Evolutionary conservation across 2,329 filamentous ascomycete species (phyloP), one percentile per base, ranked within the genome.

Genomic region (Nigrospora oryzae): DNA sequence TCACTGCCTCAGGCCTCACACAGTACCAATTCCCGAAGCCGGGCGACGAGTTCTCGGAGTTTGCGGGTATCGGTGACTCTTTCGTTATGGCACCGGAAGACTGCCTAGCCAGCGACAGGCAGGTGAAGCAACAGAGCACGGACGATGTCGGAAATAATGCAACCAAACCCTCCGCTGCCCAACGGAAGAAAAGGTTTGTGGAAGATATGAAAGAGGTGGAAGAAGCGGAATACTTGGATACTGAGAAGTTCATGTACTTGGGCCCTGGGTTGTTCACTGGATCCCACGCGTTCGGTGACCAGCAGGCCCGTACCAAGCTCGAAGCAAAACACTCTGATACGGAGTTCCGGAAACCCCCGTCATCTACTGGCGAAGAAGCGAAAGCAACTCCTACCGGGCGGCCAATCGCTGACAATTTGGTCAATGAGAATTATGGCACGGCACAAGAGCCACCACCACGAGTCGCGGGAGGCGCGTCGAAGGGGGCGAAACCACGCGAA

Each of bases 41-140:
- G 5, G 77, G 76, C 49, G 77, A 81, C 53, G 77, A 80, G 60
- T 81, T 74, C 43, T 75, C 76, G 39, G 71, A 76, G 52, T 74
- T 67, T 51, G 54, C 74, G 48, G 63, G 61, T 41, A 57, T 57
- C 19, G 55, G 61, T 11, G 54, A 57, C 4, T 63, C 67, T 0
- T 59, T 66, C 3, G 61, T 63, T 23, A 62, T 77, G 1, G 64
- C 68, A 0, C 74, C 74, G n/a, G 73, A 77, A 50, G 74, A 77
- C 53, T 66, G 62, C 42, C 66, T 76, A 15, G 71, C 71, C 51
- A 74, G 71, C 51, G 71, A 76, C 51, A 69, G 71, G 51, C 70
- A 77, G 55, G 47, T 70, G 28, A 68, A 63, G 44, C 64, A 68
- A 36, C 60, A 28, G 23, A 10, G 23, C 23, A 28, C 10, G 23